Base-by-base conservation (phyloP, 257 asterid genomes). In the Asclepias syriaca region DNA sequence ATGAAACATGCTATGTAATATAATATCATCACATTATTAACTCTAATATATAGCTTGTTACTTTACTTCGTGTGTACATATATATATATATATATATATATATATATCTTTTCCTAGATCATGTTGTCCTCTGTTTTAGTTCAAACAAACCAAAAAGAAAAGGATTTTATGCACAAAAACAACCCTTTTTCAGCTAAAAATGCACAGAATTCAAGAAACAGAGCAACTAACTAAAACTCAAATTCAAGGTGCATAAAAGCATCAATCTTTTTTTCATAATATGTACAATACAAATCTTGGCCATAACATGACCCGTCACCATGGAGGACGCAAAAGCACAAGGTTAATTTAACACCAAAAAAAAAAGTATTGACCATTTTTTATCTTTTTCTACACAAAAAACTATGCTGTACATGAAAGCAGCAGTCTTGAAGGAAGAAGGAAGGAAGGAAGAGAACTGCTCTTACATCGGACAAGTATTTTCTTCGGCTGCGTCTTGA, bases 391-490 rank as follows among this genome's bases (percentile, higher is more conserved):
- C 48, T 43, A 43, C 48, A 77, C 86, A 86, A 80, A 24, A 24
- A 65, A 71, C 83, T 80, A 80, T 63, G 81, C 81, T 90, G 82
- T 84, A 85, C 88, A 76, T 69, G 3, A 12, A 18, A 27, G 14
- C 0, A 43, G 48, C 11, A 43, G 11, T 7, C 48, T 6, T 43
- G 8, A 39, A 39, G 34, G 39, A 34, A 34, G 37, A 34, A 34
- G 37, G 3, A 6, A 40, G 8, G 46, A 40, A 40, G 46, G 46
- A 40, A 40, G 46, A 40, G 46, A 40, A 40, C 46, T 40, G 18
- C 14, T 49, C 1, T 91, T 89, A 93, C 98, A 91, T 91, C 32
- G 96, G 97, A 76, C 96, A 88, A 22, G 83, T 65, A 68, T 87
- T 87, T 58, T 88, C 96, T 29, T 87, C 95, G 2, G 8, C 95